phyloP scores from a whole-genome alignment of 305 asterid species.

The Solanum hybrid region DNA sequence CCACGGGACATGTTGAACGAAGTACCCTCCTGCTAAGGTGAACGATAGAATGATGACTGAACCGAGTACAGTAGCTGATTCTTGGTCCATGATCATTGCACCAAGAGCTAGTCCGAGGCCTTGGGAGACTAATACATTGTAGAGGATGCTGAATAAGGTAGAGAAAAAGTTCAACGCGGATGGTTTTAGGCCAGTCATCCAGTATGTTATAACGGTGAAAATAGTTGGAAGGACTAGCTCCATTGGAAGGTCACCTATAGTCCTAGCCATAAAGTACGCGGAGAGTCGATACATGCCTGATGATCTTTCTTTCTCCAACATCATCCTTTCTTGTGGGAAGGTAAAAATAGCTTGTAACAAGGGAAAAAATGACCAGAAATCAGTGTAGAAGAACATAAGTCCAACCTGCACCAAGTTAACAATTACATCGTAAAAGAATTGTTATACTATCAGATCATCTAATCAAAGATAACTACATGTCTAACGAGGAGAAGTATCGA shows the following conservation, averaged over 20 bases:
- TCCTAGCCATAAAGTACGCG: constrained; percentile 69
- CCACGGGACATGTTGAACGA: constrained; percentile 51
- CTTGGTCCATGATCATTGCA: constrained; percentile 58
- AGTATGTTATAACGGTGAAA: constrained; percentile 51
- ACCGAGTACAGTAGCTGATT: constrained; percentile 51
- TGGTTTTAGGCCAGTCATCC: constrained; percentile 67
- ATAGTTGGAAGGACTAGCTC: constrained; percentile 65
- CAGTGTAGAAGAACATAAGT: constrained; percentile 60
- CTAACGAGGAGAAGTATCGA: no score
- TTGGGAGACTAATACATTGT: constrained; percentile 44
- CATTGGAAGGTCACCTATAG: constrained; percentile 74
- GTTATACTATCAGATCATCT: no score
- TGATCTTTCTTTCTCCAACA: constrained; percentile 67
- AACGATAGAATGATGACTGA: constrained; percentile 55
- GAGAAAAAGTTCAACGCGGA: constrained; percentile 27
- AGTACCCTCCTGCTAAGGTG: constrained; percentile 57
- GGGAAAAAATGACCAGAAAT: no score
- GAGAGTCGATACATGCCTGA: constrained; percentile 89
- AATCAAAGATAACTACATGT: no score
- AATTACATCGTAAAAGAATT: no score
- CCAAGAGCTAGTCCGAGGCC: constrained; percentile 83
- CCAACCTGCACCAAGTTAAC: constrained; percentile 38
- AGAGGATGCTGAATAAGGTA: constrained; percentile 36
- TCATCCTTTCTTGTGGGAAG: constrained; percentile 59
- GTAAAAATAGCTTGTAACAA: constrained; percentile 78